phyloP scores from a whole-genome alignment of 2,329 filamentous ascomycete genomes.

The Colletotrichum brevisporum region DNA sequence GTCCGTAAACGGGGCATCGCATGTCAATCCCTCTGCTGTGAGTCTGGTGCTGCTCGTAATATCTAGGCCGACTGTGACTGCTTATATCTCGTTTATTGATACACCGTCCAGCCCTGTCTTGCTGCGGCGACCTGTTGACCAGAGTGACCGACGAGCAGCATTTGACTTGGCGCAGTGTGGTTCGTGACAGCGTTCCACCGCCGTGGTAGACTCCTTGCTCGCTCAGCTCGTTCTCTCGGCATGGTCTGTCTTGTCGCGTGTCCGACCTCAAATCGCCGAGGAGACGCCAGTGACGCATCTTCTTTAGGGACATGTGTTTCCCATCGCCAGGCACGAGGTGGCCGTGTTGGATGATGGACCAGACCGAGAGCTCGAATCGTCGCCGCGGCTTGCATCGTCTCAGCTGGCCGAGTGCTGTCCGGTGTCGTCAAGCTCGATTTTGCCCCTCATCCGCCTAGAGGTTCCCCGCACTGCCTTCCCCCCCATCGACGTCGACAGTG shows the following conservation, averaged over 20 bases:
- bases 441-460: slow-evolving; percentile 35
- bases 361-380: slow-evolving; percentile 19
- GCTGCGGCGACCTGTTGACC: no score
- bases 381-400: not conserved
- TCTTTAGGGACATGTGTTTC: slow-evolving; percentile 3
- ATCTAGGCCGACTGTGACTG: not conserved
- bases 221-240: not conserved
- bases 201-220: not conserved
- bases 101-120: not conserved
- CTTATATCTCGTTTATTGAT: slow-evolving; percentile 5
- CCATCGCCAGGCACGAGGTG: slow-evolving; percentile 1
- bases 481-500: slow-evolving; percentile 18
- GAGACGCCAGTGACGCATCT: slow-evolving; percentile 20
- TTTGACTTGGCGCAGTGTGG: not conserved
- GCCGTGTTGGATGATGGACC: not conserved
- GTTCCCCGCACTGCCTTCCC: slow-evolving; percentile 32
- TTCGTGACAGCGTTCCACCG: slow-evolving; percentile 2
- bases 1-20: slow-evolving; percentile 32
- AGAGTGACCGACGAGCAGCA: slow-evolving; percentile 3
- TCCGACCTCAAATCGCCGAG: slow-evolving; percentile 7
- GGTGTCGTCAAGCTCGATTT: slow-evolving; percentile 18
- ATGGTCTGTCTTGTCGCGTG: slow-evolving; percentile 11
- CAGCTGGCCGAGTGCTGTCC: not conserved
- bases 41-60: slow-evolving; percentile 14
- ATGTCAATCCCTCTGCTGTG: slow-evolving; percentile 30